Percentiles rank a stretch among this genome's conserved stretches.
These are phyloP conservation scores for Russula griseocarnosa DNA, from an alignment of 768 basidiomycete species.

Conservation along the genomic window DNA sequence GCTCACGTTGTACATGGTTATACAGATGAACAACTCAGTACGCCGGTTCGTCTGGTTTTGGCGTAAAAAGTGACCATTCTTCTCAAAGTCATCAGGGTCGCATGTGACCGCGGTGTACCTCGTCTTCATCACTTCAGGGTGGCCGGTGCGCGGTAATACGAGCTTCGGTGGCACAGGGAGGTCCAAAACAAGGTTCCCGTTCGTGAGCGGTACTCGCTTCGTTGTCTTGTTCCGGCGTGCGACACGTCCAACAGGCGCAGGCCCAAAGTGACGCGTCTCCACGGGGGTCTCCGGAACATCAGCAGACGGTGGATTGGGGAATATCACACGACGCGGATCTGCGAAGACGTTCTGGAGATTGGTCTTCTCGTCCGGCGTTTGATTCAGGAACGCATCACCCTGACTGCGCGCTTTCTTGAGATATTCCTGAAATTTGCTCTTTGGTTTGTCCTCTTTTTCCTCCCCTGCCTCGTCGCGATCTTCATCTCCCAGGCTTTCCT, in stretches of 20 bases:
- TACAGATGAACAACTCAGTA: slow-evolving; percentile 89
- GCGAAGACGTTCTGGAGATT: slow-evolving; percentile 27
- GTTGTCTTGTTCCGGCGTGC: slow-evolving; percentile 67
- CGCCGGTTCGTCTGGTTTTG: slow-evolving; percentile 76
- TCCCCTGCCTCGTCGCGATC: slow-evolving; percentile 26
- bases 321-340: slow-evolving; percentile 20
- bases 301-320: slow-evolving; percentile 32
- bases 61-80: slow-evolving; percentile 75
- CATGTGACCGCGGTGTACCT: slow-evolving; percentile 89
- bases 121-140: slow-evolving; percentile 68
- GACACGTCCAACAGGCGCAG: slow-evolving; percentile 77
- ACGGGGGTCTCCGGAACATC: slow-evolving; percentile 43
- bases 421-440: slow-evolving; percentile 21
- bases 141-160: slow-evolving; percentile 64
- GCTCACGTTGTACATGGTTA: slow-evolving; percentile 95
- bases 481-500: slow-evolving; percentile 16
- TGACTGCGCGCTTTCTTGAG: slow-evolving; percentile 10
- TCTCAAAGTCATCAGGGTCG: slow-evolving; percentile 89
- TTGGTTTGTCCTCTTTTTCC: slow-evolving; percentile 27
- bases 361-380: slow-evolving; percentile 34
- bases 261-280: slow-evolving; percentile 81
- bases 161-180: slow-evolving; percentile 81
- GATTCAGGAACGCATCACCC: slow-evolving; percentile 31
- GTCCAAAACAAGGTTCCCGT: slow-evolving; percentile 86
- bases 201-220: slow-evolving; percentile 77